phyloP scores from a whole-genome alignment of 805 yeast genomes.

The Candida dajiaensis region DNA sequence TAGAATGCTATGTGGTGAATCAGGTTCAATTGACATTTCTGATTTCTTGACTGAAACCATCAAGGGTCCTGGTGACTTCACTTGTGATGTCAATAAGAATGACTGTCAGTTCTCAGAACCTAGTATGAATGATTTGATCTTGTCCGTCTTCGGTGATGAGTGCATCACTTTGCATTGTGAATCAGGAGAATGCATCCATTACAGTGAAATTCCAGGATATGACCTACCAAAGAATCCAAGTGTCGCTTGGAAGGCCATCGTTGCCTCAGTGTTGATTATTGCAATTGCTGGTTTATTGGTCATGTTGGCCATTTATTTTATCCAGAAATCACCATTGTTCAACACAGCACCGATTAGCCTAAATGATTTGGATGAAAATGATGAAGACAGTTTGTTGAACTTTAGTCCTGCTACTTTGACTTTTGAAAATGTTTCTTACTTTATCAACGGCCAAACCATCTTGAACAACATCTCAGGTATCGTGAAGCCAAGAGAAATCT shows the following conservation, averaged over 20 bases:
- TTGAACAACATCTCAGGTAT: conserved; percentile 64
- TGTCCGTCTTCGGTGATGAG: conserved; percentile 92
- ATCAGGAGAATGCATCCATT: conserved; percentile 90
- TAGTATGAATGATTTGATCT: conserved; percentile 87
- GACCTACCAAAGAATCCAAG: conserved; percentile 48
- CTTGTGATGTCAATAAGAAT: conserved; percentile 60
- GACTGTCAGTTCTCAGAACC: conserved; percentile 87
- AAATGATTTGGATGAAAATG: conserved; percentile 26
- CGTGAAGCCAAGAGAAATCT: conserved; percentile 80
- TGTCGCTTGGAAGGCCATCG: conserved; percentile 40
- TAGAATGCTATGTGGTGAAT: conserved; percentile 88
- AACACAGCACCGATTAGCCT: conserved; percentile 23
- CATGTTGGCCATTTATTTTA: conserved; percentile 37
- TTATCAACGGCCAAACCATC: conserved; percentile 46
- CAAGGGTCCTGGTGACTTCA: conserved; percentile 87
- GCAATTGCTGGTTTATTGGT: conserved; percentile 34
- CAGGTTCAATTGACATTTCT: conserved; percentile 90
- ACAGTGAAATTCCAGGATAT: conserved; percentile 90
- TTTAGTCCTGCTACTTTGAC: conserved; percentile 65
- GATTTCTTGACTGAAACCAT: conserved; percentile 89
- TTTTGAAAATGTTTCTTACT: conserved; percentile 67
- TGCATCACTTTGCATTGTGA: conserved; percentile 73
- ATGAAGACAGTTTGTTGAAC: conserved; percentile 40
- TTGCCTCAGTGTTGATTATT: conserved; percentile 39
- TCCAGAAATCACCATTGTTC: conserved; percentile 60